phyloP scores from a whole-genome alignment of 2,329 filamentous ascomycete species.

The Penicillium capsulatum region DNA sequence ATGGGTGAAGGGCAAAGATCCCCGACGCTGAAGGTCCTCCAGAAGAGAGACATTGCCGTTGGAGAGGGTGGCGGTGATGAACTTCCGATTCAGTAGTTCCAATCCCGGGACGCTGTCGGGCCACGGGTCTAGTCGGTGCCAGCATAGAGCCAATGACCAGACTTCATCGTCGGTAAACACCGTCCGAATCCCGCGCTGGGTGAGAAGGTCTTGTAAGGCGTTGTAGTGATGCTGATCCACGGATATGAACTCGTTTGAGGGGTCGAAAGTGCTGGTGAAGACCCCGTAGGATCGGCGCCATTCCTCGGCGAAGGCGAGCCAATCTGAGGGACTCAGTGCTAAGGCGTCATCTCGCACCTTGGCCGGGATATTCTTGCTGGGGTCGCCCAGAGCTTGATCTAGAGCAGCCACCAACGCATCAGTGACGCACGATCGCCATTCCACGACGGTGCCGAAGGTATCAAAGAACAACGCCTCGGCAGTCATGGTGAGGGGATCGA shows the following conservation, averaged over 20 bases:
- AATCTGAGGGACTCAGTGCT: constrained; percentile 54
- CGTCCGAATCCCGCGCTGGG: constrained; percentile 52
- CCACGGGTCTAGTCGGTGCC: constrained; percentile 72
- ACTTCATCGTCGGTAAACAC: constrained; percentile 62
- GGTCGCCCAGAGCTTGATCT: constrained; percentile 46
- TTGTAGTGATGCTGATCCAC: constrained; percentile 68
- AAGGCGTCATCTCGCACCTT: constrained; percentile 48
- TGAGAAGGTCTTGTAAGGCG: constrained; percentile 58
- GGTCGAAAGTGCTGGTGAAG: constrained; percentile 53
- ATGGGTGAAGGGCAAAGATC: constrained; percentile 57
- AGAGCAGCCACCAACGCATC: constrained; percentile 54
- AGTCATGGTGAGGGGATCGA: constrained; percentile 19
- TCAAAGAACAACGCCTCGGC: constrained; percentile 32
- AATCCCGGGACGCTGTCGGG: constrained; percentile 57
- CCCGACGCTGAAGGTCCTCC: constrained; percentile 58
- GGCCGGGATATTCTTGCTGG: constrained; percentile 45
- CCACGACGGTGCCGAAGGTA: constrained; percentile 59
- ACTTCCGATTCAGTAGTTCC: constrained; percentile 51
- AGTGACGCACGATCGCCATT: constrained; percentile 68
- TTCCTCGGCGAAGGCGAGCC: constrained; percentile 62
- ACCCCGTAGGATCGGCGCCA: constrained; percentile 63
- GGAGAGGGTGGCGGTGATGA: constrained; percentile 63
- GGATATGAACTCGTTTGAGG: constrained; percentile 55
- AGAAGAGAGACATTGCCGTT: constrained; percentile 71
- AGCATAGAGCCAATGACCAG: constrained; percentile 57